A percentile compares a stretch with the other conserved stretches of the same genome.
phyloP scores from a whole-genome alignment of 2,329 filamentous ascomycete species.

The Cladophialophora psammophila region DNA sequence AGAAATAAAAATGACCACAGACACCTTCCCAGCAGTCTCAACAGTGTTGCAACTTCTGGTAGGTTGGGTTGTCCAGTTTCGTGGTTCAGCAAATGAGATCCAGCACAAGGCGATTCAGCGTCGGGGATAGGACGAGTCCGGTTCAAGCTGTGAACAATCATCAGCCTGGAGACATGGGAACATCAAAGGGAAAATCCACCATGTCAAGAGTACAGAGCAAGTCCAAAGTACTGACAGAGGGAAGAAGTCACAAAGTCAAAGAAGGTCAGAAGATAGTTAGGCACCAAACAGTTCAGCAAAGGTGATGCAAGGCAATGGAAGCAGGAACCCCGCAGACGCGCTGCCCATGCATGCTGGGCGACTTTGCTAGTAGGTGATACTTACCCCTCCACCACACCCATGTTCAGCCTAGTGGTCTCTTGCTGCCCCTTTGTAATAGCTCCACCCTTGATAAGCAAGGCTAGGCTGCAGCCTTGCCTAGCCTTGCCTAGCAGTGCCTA shows the following conservation, averaged over 20 bases:
- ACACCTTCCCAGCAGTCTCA: conserved; percentile 6
- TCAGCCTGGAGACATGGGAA: neutral
- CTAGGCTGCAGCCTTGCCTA: conserved; percentile 11
- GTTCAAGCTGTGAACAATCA: neutral
- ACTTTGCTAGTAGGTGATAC: neutral
- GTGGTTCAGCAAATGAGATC: neutral
- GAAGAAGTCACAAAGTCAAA: conserved; percentile 1
- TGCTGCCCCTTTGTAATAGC: conserved; percentile 2
- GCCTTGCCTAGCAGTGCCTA: neutral
- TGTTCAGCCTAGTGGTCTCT: neutral
- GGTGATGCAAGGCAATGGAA: conserved; percentile 8
- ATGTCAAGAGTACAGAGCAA: neutral
- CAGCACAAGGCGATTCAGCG: neutral
- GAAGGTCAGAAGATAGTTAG: conserved; percentile 1
- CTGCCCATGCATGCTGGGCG: conserved; percentile 1
- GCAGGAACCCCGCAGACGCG: conserved; percentile 22
- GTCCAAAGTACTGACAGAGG: neutral
- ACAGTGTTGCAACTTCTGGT: conserved; percentile 10
- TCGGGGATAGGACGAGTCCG: neutral
- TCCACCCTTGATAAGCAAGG: conserved; percentile 9
- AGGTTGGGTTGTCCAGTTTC: neutral
- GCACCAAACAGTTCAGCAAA: conserved; percentile 3
- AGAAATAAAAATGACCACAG: neutral
- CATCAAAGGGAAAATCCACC: neutral
- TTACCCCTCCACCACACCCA: neutral